These are phyloP conservation scores for Stephanodiscus minutulus DNA, from an alignment of 108 stramenopile genomes.

Conservation along the genomic window DNA sequence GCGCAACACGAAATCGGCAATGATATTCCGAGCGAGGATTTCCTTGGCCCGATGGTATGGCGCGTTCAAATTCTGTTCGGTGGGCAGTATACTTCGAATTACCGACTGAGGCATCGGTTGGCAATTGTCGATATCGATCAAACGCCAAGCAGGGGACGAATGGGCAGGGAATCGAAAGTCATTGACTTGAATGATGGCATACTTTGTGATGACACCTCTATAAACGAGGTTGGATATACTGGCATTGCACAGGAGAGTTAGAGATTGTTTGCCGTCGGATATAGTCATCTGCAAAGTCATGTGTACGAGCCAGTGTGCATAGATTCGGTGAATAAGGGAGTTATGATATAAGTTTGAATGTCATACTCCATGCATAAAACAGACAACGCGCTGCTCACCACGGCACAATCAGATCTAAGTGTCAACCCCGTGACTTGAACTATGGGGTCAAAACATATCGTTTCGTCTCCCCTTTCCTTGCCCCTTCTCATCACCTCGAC, in stretches of 20 bases:
- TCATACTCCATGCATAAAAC: not conserved
- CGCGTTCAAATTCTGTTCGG: not conserved
- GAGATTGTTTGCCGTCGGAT: too few species aligned
- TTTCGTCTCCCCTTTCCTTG: not conserved
- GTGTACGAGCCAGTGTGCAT: too few species aligned
- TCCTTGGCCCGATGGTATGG: not conserved
- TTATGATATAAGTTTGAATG: not conserved
- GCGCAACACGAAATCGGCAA: conserved; percentile 3
- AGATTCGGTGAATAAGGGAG: too few species aligned
- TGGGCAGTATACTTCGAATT: not conserved
- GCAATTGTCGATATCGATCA: not conserved
- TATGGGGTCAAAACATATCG: not conserved
- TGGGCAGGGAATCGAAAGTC: too few species aligned
- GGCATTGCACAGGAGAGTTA: too few species aligned
- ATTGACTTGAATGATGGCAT: conserved; percentile 4
- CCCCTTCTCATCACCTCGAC: not conserved
- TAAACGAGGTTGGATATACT: too few species aligned
- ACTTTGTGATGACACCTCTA: too few species aligned
- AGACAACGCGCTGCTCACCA: not conserved
- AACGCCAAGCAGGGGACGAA: not conserved
- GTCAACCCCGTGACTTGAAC: not conserved
- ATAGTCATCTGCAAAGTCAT: too few species aligned
- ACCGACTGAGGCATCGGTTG: not conserved
- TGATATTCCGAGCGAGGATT: conserved; percentile 1
- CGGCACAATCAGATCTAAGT: not conserved